These are phyloP conservation scores for Wallacemonas sp. DNA, from an alignment of 208 protist genomes.

Conservation along the genomic window DNA sequence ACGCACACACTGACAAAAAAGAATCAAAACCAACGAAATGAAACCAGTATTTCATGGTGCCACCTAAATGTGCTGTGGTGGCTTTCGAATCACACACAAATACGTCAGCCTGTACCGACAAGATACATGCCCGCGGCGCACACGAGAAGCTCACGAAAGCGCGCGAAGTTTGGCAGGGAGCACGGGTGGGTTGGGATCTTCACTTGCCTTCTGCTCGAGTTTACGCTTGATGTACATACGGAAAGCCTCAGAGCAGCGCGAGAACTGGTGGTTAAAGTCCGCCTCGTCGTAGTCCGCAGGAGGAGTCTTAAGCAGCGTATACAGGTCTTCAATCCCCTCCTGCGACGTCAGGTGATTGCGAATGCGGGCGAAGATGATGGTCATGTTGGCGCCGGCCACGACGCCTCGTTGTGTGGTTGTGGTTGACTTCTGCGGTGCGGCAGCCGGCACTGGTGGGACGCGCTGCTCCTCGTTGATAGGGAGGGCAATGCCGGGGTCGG, in stretches of 20 bases:
- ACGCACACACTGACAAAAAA: too few species aligned
- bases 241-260: constrained; percentile 83
- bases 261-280: constrained; percentile 76
- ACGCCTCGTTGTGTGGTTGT: neutral
- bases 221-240: constrained; percentile 85
- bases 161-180: constrained; percentile 45
- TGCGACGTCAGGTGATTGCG: constrained; percentile 79
- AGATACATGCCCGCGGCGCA: too few species aligned
- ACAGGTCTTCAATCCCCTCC: constrained; percentile 80
- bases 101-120: too few species aligned
- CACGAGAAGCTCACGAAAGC: constrained; percentile 30
- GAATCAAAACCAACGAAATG: too few species aligned
- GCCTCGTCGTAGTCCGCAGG: constrained; percentile 41
- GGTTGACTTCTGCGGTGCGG: constrained; percentile 2
- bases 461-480: constrained; percentile 17
- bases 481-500: constrained; percentile 23
- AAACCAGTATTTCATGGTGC: too few species aligned
- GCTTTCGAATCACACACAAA: too few species aligned
- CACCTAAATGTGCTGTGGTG: too few species aligned
- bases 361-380: constrained; percentile 68
- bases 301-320: constrained; percentile 45
- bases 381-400: constrained; percentile 21
- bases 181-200: constrained; percentile 41
- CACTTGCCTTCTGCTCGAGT: constrained; percentile 60
- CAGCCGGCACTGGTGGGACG: constrained; percentile 3